Evolutionary conservation across 208 protist species (phyloP).

Genomic region (Trypanosoma boissoni): DNA sequence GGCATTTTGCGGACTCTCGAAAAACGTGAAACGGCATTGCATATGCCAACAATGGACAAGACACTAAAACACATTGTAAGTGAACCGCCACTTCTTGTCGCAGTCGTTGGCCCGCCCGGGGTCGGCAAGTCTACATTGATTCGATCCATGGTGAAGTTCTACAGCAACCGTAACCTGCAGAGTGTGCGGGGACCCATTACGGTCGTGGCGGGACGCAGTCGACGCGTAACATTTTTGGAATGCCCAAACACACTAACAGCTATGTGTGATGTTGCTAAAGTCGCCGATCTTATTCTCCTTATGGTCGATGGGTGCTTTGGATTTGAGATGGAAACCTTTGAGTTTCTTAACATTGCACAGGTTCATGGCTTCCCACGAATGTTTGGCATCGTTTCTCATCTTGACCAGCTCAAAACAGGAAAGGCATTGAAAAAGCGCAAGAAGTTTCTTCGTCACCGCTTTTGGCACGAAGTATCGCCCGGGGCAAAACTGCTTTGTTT

Average conservation of each 20-base stretch:
- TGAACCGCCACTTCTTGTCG: constrained; percentile 95
- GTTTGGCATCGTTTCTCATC: constrained; percentile 98
- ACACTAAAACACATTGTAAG: constrained; percentile 76
- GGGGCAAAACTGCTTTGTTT: constrained; percentile 98
- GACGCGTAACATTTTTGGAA: constrained; percentile 98
- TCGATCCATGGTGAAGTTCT: constrained; percentile 98
- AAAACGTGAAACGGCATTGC: constrained; percentile 80
- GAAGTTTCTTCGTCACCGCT: constrained; percentile 96
- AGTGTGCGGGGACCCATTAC: constrained; percentile 97
- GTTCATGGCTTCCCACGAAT: constrained; percentile 98
- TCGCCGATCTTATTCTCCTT: constrained; percentile 97
- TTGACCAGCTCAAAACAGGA: constrained; percentile 97
- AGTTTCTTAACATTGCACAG: constrained; percentile 99
- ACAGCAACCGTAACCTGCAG: constrained; percentile 93
- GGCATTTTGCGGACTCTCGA: constrained; percentile 81
- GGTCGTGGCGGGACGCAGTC: constrained; percentile 90
- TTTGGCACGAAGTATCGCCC: constrained; percentile 91
- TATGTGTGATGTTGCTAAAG: constrained; percentile 98
- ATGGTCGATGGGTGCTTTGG: constrained; percentile 98
- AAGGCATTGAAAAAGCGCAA: constrained; percentile 97
- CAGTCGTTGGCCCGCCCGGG: constrained; percentile 95
- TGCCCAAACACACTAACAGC: constrained; percentile 97
- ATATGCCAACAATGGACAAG: constrained; percentile 85
- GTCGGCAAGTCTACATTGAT: constrained; percentile 98
- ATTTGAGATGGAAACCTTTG: constrained; percentile 99